These are phyloP conservation scores for Aegilops tauschii DNA, from an alignment of 176 grass and related monocot species.

Conservation along the genomic window DNA sequence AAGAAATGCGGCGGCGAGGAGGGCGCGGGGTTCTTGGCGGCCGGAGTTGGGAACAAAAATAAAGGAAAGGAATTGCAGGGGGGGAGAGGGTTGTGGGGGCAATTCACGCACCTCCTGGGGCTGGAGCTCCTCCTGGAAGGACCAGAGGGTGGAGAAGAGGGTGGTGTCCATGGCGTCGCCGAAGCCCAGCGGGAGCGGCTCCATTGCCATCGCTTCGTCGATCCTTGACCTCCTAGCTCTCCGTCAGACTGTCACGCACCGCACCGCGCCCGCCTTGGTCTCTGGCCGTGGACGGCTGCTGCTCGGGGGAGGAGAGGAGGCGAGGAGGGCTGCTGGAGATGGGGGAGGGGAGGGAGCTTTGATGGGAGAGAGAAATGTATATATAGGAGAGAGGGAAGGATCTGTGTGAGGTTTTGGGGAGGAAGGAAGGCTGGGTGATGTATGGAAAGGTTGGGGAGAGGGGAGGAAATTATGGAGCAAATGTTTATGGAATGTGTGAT, in stretches of 20 bases:
- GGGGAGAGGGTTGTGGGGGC: not conserved
- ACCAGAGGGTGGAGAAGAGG: slow-evolving; percentile 49
- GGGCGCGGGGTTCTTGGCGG: too few species aligned
- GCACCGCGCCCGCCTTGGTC: not conserved
- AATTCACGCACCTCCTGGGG: slow-evolving; percentile 40
- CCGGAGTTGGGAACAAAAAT: not conserved
- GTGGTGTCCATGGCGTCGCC: slow-evolving; percentile 52
- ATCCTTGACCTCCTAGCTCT: not conserved
- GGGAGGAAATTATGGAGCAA: slow-evolving; percentile 32
- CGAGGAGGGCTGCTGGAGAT: not conserved
- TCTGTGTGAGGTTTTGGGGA: not conserved
- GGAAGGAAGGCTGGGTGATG: not conserved
- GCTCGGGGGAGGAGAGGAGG: not conserved
- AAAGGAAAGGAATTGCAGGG: not conserved
- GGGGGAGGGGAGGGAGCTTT: not conserved
- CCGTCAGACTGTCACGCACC: not conserved
- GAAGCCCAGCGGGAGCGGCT: slow-evolving; percentile 47
- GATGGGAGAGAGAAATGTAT: slow-evolving; percentile 17
- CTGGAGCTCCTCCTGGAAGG: slow-evolving; percentile 43
- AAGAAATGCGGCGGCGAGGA: not conserved
- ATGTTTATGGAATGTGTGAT: slow-evolving; percentile 19
- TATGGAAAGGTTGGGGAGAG: slow-evolving; percentile 1
- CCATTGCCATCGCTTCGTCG: slow-evolving; percentile 47
- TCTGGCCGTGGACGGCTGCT: not conserved
- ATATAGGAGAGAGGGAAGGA: slow-evolving; percentile 7